Percentiles rank a stretch among this genome's conserved stretches.
Conservation (phyloP, 179 eudicot species). For the Kewa caespitosa region DNA sequence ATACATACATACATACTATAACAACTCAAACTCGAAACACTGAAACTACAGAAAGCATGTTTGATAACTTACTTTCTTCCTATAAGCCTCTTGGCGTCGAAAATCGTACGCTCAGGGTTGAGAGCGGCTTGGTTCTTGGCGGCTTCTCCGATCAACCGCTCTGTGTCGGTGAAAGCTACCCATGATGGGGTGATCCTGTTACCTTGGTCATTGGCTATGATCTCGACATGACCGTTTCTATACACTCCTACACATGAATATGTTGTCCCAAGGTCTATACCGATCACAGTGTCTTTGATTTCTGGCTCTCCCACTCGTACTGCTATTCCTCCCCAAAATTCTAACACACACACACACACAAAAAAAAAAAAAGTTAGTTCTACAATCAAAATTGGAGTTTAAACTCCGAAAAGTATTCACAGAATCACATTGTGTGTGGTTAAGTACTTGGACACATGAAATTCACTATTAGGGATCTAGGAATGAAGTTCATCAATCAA, state of each 20-base stretch:
- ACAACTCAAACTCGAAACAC: background rate
- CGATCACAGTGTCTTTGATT: conserved; percentile 36
- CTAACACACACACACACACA: conserved; percentile 10
- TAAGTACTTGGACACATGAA: too few species aligned
- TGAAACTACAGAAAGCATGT: background rate
- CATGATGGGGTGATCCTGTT: conserved; percentile 43
- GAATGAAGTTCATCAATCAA: too few species aligned
- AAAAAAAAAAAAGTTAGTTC: background rate
- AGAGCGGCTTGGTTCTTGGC: conserved; percentile 41
- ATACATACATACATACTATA: too few species aligned
- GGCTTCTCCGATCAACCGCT: conserved; percentile 40
- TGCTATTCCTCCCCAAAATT: conserved; percentile 12
- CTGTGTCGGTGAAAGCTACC: conserved; percentile 42
- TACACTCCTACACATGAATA: conserved; percentile 46
- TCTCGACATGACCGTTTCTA: conserved; percentile 36
- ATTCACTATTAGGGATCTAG: too few species aligned
- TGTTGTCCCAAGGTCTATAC: conserved; percentile 42
- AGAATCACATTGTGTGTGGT: too few species aligned
- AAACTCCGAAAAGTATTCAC: background rate
- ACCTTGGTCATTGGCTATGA: conserved; percentile 46
- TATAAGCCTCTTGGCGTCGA: conserved; percentile 38
- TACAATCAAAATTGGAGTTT: background rate
- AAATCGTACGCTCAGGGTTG: conserved; percentile 37
- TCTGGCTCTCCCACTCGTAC: conserved; percentile 25
- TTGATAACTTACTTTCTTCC: conserved; percentile 32